Conservation (phyloP, 2,329 filamentous ascomycete species). For the Fusarium armeniacum region DNA sequence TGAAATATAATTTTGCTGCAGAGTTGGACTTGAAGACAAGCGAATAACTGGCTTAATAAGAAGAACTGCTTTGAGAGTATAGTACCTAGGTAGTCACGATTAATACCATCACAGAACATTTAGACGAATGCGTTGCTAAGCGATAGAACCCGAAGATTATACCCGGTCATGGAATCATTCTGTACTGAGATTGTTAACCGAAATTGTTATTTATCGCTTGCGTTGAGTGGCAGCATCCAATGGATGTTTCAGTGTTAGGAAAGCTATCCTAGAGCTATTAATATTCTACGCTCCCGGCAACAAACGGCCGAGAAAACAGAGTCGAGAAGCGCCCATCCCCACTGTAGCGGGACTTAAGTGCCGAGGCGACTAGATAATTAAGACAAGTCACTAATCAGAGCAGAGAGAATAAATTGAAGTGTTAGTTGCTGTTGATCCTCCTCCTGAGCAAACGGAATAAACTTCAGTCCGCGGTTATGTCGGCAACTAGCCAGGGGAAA, state of each 20-base stretch:
- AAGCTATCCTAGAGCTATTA: constrained; percentile 18
- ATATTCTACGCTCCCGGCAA: constrained; percentile 19
- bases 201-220: constrained; percentile 30
- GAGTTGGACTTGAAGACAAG: constrained; percentile 2
- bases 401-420: not conserved
- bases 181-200: constrained; percentile 1
- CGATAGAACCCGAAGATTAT: constrained; percentile 1
- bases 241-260: constrained; percentile 17
- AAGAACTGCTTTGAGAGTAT: constrained; percentile 2
- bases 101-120: constrained; percentile 15
- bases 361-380: constrained; percentile 10
- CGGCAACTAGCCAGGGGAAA: constrained; percentile 25
- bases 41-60: constrained; percentile 1
- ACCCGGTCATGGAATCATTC: not conserved
- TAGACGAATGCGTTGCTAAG: not conserved
- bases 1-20: constrained; percentile 19
- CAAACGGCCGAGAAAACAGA: constrained; percentile 27
- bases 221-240: not conserved
- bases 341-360: constrained; percentile 16
- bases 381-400: constrained; percentile 1
- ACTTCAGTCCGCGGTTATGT: constrained; percentile 25
- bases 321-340: constrained; percentile 26
- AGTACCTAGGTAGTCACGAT: not conserved
- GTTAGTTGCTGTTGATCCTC: constrained; percentile 17
- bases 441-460: constrained; percentile 26